Base-by-base conservation (phyloP, 345 rosid species). In the Salix suchowensis region DNA sequence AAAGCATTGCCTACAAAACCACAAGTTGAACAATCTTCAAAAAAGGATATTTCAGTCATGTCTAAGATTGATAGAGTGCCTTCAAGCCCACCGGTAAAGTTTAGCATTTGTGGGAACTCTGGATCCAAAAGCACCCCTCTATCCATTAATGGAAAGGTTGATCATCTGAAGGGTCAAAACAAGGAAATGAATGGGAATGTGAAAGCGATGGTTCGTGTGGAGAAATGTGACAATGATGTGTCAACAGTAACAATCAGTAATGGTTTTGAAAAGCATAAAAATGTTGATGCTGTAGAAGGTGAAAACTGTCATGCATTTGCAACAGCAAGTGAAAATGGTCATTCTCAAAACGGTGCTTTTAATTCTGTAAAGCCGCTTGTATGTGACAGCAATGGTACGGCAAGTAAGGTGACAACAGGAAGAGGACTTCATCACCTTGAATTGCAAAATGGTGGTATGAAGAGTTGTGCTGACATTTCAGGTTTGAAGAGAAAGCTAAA, bases 61-160 rank as follows among this genome's bases (percentile, higher is more conserved):
- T 81, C 89, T 55, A 82, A 86, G 88, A 87, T 79, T 75, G 89
- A 85, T 83, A 93, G 87, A 84, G 86, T 83, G 67, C 85, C 89
- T 76, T 82, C 89, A 26, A 81, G 78, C 71, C 83, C 87, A 21
- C 88, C 62, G 44, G 74, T 88, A 72, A 93, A 90, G 86, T 85
- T 91, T 78, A 82, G 74, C 76, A 83, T 89, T 84, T 80, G 80
- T 80, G 91, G 88, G 74, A 93, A 85, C 76, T 79, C 76, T 79
- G 86, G 81, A 76, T 83, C 86, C 32, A 92, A 84, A 83, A 85
- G 85, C 81, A 73, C 81, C 76, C 77, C 87, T 75, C 75, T 88
- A 36, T 70, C 70, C 19, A 75, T 28, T 76, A 89, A 86, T 37
- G 88, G 94, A 71, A 92, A 85, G 74, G 84, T 71, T 79, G 80